Base-by-base conservation (phyloP, 2,329 filamentous ascomycete genomes). In the Graphilbum sp. region DNA sequence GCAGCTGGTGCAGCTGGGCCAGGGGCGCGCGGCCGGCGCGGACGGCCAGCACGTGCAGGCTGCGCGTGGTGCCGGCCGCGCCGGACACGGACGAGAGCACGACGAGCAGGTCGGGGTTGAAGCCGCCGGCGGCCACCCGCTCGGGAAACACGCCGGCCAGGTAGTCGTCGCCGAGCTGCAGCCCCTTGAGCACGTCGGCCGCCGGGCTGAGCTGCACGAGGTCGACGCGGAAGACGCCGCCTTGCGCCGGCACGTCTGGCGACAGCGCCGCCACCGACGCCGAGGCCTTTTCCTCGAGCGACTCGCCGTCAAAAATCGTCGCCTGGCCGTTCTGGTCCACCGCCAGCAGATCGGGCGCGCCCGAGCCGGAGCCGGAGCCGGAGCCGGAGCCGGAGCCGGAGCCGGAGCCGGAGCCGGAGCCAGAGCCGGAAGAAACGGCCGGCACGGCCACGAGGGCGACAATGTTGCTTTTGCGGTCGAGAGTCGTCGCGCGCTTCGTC, bases 241-340 rank as follows among this genome's bases (percentile, higher is more conserved):
- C 41, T 31, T 53, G 52, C 0, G 51, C 45, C 2, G 56, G 51
- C 23, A 61, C 47, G 25, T 65, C 64, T 36, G 61, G 60, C 24
- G 55, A 53, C 34, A 68, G 53, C 4, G 52, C 56, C 11, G 60
- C 57, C 2, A 63, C 49, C 10, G 62, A 59, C 10, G 59, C 59
- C 38, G 54, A 56, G 67, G 66, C 72, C 46, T 54, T 63, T 38
- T 63, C 54, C 41, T 62, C 48, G 17, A 72, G 51, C 5, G 50
- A 60, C 39, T 79, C 72, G 3, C 69, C 67, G 34, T 75, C 69
- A 13, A 81, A 58, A 40, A 71, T 75, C 9, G 69, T 49, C 17
- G 80, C 58, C 41, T 75, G 65, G 27, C 79, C 79, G 43, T 76
- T 66, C 32, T 67, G 57, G 40, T 72, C 69, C 1, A 82, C 62